A percentile compares a stretch with the other conserved stretches of the same genome.
phyloP scores from a whole-genome alignment of 176 grass and related monocot genomes.

The Cymbopogon citratus region DNA sequence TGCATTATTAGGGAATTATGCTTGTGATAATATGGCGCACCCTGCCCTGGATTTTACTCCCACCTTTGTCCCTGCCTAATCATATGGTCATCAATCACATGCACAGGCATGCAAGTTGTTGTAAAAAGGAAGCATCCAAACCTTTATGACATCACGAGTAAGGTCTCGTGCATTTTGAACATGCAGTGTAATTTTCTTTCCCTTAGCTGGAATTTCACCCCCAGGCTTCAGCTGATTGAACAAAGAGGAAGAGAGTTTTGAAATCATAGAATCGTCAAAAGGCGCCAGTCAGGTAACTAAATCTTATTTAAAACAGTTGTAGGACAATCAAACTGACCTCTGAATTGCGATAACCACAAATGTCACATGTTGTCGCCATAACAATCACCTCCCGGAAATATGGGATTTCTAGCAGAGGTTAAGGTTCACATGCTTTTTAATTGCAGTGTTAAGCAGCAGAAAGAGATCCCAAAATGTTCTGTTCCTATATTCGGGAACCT shows the following conservation, averaged over 20 bases:
- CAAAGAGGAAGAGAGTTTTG: neutral
- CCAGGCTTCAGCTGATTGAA: slow-evolving; percentile 81
- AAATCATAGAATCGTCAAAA: neutral
- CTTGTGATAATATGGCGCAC: too few relatives aligned
- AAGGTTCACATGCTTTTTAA: slow-evolving; percentile 31
- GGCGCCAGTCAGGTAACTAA: neutral
- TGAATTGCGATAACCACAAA: slow-evolving; percentile 86
- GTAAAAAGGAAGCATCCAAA: slow-evolving; percentile 26
- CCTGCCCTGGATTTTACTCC: too few relatives aligned
- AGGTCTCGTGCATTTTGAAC: slow-evolving; percentile 70
- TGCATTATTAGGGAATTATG: too few relatives aligned
- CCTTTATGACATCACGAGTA: slow-evolving; percentile 97
- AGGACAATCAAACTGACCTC: slow-evolving; percentile 52
- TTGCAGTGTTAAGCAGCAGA: neutral
- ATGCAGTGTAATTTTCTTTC: slow-evolving; percentile 67
- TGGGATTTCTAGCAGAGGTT: slow-evolving; percentile 72
- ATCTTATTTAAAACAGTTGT: neutral
- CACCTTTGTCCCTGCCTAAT: neutral
- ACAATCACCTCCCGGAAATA: slow-evolving; percentile 93
- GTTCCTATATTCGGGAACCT: neutral
- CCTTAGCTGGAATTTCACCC: slow-evolving; percentile 78
- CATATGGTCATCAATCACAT: neutral
- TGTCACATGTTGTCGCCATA: slow-evolving; percentile 82
- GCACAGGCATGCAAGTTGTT: neutral
- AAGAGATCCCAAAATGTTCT: neutral